Conservation (phyloP, 108 stramenopile genomes). For the Cyclotella atomus region DNA sequence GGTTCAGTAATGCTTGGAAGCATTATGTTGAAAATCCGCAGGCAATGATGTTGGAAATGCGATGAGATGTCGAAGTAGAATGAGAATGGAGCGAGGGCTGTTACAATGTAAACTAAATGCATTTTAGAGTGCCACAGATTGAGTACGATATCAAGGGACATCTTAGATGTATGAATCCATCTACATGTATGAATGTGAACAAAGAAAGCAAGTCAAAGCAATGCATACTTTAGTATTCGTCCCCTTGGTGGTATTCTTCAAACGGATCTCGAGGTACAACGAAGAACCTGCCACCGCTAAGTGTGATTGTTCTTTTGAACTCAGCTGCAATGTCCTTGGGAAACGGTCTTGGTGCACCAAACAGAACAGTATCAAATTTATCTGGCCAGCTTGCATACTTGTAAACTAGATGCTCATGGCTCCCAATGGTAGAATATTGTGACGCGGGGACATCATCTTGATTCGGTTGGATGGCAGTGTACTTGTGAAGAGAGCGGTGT, state of each 20-base stretch:
- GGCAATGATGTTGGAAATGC: constrained; percentile 68
- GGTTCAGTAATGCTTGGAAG: constrained; percentile 81
- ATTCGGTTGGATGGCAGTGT: constrained; percentile 69
- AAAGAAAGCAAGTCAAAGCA: too few relatives aligned
- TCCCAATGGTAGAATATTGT: constrained; percentile 2
- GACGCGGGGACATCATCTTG: constrained; percentile 31
- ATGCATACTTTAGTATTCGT: neutral
- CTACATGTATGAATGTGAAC: too few relatives aligned
- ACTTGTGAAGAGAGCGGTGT: constrained; percentile 71
- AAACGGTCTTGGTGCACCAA: constrained; percentile 73
- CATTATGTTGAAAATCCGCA: constrained; percentile 71
- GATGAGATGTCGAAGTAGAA: constrained; percentile 26
- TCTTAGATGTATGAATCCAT: too few relatives aligned
- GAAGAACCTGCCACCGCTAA: constrained; percentile 33
- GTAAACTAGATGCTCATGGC: constrained; percentile 33
- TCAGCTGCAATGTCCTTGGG: constrained; percentile 84
- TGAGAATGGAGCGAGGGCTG: neutral
- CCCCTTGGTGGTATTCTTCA: neutral
- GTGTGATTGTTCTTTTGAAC: constrained; percentile 75
- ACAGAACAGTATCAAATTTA: constrained; percentile 58
- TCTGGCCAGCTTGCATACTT: constrained; percentile 79
- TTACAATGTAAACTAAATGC: neutral
- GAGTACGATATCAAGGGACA: too few relatives aligned
- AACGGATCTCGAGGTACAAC: neutral
- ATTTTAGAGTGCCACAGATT: neutral